Base-by-base conservation (phyloP, 2,329 filamentous ascomycete species). In the Fusarium beomiforme region DNA sequence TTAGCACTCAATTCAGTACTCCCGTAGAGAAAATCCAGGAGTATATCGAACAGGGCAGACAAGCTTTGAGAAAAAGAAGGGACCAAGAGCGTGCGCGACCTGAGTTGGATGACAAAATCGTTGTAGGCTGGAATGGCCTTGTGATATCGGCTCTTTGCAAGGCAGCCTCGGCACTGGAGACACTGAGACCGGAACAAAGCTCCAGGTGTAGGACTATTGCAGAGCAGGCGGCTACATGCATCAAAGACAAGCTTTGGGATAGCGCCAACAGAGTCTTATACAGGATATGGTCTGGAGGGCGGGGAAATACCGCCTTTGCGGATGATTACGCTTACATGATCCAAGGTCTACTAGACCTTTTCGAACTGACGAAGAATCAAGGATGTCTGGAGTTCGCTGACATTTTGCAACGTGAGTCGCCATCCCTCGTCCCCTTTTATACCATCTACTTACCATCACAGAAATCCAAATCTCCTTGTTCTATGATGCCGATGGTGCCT, bases 271-370 rank as follows among this genome's bases (percentile, higher is more conserved):
- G 88, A 49, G 87, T 88, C 6, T 83, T 98, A 19, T 93, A 91
- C 78, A 88, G 95, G 53, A 89, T 95, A 43, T 97, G 92, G 81
- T 89, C 90, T 33, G 88, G 91, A 67, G 86, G 89, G 70, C 84
- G 89, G 12, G 90, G 91, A 31, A 85, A 89, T 21, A 85, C 86
- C 41, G 95, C 89, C 1, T 97, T 98, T 80, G 93, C 95, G 2
- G 96, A 98, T 75, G 96, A 99, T 82, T 98, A 98, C 78, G 94
- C 95, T 5, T 97, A 95, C 79, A 80, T 98, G 42, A 92, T 94
- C 53, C 89, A 91, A 53, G 95, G 94, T 1, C 85, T 98, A 3
- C 84, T 98, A 61, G 91, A 95, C 73, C 87, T 98, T 31, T 97
- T 97, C 78, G 91, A 95, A 79, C 88, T 91, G 1, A 97, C 93